These are phyloP conservation scores for Arthrobotrys iridis DNA, from an alignment of 2,329 filamentous ascomycete genomes.

Conservation along the genomic window DNA sequence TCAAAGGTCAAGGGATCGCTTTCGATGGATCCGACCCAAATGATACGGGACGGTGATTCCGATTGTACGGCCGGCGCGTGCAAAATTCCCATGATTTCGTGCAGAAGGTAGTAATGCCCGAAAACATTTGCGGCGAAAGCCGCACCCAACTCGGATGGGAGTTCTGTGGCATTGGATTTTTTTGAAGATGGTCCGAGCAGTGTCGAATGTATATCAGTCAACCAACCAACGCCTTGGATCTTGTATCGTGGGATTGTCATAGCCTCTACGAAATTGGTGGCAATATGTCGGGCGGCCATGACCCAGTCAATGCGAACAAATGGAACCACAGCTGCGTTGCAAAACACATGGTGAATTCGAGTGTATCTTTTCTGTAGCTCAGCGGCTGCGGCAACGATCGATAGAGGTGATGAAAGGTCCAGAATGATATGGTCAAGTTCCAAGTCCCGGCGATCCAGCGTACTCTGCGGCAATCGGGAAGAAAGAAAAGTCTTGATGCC, in stretches of 20 bases:
- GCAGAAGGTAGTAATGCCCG: constrained; percentile 89
- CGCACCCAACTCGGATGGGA: constrained; percentile 69
- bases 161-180: constrained; percentile 64
- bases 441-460: constrained; percentile 15
- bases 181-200: constrained; percentile 52
- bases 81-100: constrained; percentile 81
- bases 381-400: constrained; percentile 45
- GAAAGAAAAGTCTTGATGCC: constrained; percentile 49
- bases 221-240: constrained; percentile 65
- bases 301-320: constrained; percentile 82
- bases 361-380: constrained; percentile 64
- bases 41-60: constrained; percentile 69
- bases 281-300: constrained; percentile 66
- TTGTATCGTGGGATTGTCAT: constrained; percentile 84
- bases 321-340: constrained; percentile 89
- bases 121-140: constrained; percentile 94
- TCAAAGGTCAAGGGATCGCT: constrained; percentile 68
- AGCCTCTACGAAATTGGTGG: constrained; percentile 73
- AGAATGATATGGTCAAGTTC: constrained; percentile 54
- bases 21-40: constrained; percentile 90
- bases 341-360: constrained; percentile 79
- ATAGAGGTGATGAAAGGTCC: constrained; percentile 56
- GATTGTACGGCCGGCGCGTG: constrained; percentile 64
- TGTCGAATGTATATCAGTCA: constrained; percentile 60
- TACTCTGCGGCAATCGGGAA: constrained; percentile 8